These are phyloP conservation scores for Crepidotus variabilis DNA, from an alignment of 768 basidiomycete genomes.

Conservation along the genomic window DNA sequence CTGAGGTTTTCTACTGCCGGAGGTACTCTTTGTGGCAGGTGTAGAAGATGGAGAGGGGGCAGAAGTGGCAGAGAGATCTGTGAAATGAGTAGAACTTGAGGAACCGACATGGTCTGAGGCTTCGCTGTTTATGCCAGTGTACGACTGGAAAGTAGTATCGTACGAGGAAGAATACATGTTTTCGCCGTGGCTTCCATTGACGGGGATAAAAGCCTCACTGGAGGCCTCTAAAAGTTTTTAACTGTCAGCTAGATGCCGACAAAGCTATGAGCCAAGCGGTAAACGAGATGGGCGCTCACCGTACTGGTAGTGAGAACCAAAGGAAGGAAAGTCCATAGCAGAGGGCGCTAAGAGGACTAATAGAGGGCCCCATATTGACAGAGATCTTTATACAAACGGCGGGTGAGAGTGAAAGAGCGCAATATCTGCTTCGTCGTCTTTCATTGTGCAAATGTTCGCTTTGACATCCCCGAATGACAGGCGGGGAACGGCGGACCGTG, in stretches of 20 bases:
- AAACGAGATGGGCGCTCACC: neutral
- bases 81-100: too few species aligned
- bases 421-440: neutral
- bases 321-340: neutral
- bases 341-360: neutral
- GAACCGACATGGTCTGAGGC: too few species aligned
- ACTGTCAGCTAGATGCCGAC: neutral
- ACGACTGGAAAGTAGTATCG: too few species aligned
- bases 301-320: neutral
- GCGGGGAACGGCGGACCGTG: neutral
- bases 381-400: neutral
- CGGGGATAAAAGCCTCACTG: neutral
- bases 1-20: slow-evolving; percentile 8
- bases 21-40: neutral
- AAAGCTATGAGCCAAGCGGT: neutral
- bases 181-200: neutral
- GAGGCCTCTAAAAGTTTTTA: neutral
- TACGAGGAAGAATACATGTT: too few species aligned
- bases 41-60: neutral
- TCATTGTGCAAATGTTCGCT: neutral
- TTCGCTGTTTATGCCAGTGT: too few species aligned
- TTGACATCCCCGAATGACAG: neutral
- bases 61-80: neutral
- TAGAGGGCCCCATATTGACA: neutral
- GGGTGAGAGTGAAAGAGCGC: neutral